Percentiles rank a stretch among this genome's conserved stretches.
Evolutionary conservation across 2,329 filamentous ascomycete genomes (phyloP).

Genomic region (Pyrenophora tritici-repentis): DNA sequence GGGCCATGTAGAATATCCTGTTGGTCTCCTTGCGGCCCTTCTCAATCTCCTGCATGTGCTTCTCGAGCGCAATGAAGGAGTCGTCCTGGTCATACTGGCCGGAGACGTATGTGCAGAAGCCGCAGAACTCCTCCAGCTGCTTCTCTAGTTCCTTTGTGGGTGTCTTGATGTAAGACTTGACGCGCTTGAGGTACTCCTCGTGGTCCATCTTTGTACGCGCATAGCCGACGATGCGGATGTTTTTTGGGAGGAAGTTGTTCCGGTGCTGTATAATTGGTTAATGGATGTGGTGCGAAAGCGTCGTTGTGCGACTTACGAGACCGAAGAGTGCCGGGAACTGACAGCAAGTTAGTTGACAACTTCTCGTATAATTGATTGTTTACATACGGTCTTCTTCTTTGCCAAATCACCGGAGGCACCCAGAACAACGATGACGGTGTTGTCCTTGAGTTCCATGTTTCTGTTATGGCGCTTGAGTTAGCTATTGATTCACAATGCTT

Average conservation of each 20-base stretch:
- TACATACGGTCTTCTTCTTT: slow-evolving; percentile 96
- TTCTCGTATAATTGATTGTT: slow-evolving; percentile 6
- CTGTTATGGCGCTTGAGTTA: slow-evolving; percentile 56
- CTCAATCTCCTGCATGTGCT: slow-evolving; percentile 86
- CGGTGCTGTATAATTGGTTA: slow-evolving; percentile 70
- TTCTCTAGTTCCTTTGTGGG: slow-evolving; percentile 97
- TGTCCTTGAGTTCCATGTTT: slow-evolving; percentile 94
- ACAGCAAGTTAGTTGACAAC: slow-evolving; percentile 26
- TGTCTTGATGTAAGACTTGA: slow-evolving; percentile 98
- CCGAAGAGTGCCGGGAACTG: slow-evolving; percentile 97
- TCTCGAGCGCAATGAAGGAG: slow-evolving; percentile 82
- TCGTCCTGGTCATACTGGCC: slow-evolving; percentile 98
- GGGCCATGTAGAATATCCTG: slow-evolving; percentile 98
- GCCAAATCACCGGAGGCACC: slow-evolving; percentile 96
- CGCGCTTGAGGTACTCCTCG: slow-evolving; percentile 88
- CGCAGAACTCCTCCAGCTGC: slow-evolving; percentile 87
- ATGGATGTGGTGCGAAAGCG: slow-evolving; percentile 8
- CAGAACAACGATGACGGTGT: slow-evolving; percentile 95
- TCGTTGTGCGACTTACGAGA: slow-evolving; percentile 69
- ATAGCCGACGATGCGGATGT: slow-evolving; percentile 97
- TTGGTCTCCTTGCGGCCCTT: slow-evolving; percentile 80
- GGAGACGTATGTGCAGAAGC: slow-evolving; percentile 89
- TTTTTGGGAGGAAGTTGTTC: slow-evolving; percentile 97
- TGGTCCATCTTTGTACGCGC: slow-evolving; percentile 99
- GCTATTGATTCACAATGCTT: slow-evolving; percentile 18